phyloP scores from a whole-genome alignment of 2,329 filamentous ascomycete genomes.

The Orbilia brochopaga region DNA sequence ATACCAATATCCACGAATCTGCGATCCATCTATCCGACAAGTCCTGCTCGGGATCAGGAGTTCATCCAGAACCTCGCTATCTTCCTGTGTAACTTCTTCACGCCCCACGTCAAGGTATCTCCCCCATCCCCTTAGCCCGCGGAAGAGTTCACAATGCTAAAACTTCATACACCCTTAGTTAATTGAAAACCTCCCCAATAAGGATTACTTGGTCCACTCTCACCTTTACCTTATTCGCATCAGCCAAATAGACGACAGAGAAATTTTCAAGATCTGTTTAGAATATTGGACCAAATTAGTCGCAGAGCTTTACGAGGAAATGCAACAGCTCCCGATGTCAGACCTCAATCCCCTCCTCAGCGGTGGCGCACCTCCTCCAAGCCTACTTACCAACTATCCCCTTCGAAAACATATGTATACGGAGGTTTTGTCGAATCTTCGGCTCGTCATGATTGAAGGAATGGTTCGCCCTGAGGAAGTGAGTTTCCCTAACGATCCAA shows the following conservation, averaged over 20 bases:
- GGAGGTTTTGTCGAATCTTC: slow-evolving; percentile 89
- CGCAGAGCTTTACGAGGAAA: slow-evolving; percentile 97
- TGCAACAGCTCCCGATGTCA: slow-evolving; percentile 92
- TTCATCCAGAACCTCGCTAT: slow-evolving; percentile 96
- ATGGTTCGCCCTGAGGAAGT: slow-evolving; percentile 95
- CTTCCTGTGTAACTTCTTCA: slow-evolving; percentile 96
- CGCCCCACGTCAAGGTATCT: slow-evolving; percentile 80
- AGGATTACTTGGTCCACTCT: slow-evolving; percentile 90
- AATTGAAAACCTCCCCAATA: slow-evolving; percentile 93
- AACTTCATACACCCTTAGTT: slow-evolving; percentile 64
- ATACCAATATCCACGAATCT: slow-evolving; percentile 89
- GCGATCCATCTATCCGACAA: slow-evolving; percentile 86
- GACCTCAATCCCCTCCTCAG: slow-evolving; percentile 88
- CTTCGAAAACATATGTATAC: slow-evolving; percentile 98
- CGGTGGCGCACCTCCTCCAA: slow-evolving; percentile 83
- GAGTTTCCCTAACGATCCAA: slow-evolving; percentile 4
- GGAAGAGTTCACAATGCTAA: neutral
- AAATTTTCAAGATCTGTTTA: slow-evolving; percentile 99
- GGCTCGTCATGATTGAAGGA: slow-evolving; percentile 99
- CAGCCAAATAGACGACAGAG: slow-evolving; percentile 96
- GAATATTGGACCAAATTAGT: slow-evolving; percentile 99
- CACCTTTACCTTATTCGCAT: slow-evolving; percentile 99
- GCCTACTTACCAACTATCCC: slow-evolving; percentile 84
- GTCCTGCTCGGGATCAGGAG: slow-evolving; percentile 92
- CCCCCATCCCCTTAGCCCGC: neutral